Conservation (phyloP, 805 yeast genomes). For the Groenewaldozyma salmanticensis region DNA sequence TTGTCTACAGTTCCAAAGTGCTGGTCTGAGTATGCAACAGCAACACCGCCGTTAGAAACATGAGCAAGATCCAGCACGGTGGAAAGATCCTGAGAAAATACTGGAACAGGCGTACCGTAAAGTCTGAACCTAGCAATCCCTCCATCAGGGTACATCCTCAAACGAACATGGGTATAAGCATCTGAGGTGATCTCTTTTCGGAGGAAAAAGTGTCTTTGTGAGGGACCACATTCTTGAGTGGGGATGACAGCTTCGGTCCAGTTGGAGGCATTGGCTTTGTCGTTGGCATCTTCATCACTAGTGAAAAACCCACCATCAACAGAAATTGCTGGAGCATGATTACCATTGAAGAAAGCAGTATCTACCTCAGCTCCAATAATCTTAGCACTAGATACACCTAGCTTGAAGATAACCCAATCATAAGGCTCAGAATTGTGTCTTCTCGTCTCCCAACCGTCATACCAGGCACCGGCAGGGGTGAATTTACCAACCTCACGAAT, state of each 20-base stretch:
- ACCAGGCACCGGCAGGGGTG: slow-evolving; percentile 88
- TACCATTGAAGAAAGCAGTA: slow-evolving; percentile 90
- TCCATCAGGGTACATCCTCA: slow-evolving; percentile 96
- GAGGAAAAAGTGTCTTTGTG: slow-evolving; percentile 73
- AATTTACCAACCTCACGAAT: slow-evolving; percentile 73
- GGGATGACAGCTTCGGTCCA: slow-evolving; percentile 65
- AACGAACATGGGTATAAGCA: slow-evolving; percentile 67
- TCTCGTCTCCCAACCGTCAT: slow-evolving; percentile 98
- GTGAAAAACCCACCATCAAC: slow-evolving; percentile 57
- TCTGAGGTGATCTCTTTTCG: slow-evolving; percentile 49
- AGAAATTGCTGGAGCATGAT: slow-evolving; percentile 84
- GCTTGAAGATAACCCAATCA: slow-evolving; percentile 77
- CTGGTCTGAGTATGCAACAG: slow-evolving; percentile 75
- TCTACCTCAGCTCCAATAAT: slow-evolving; percentile 82
- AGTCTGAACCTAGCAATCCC: slow-evolving; percentile 93
- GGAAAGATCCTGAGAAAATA: slow-evolving; percentile 39
- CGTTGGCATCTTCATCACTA: slow-evolving; percentile 15
- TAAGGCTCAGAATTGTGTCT: slow-evolving; percentile 79
- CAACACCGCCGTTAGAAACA: slow-evolving; percentile 82
- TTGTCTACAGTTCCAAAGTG: slow-evolving; percentile 92
- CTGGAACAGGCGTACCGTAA: slow-evolving; percentile 77
- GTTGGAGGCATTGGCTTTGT: slow-evolving; percentile 25
- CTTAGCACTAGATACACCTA: slow-evolving; percentile 77
- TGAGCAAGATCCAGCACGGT: slow-evolving; percentile 64
- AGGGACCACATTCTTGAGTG: slow-evolving; percentile 78